phyloP scores from a whole-genome alignment of 2,329 filamentous ascomycete species.

The Shiraia bambusicola region DNA sequence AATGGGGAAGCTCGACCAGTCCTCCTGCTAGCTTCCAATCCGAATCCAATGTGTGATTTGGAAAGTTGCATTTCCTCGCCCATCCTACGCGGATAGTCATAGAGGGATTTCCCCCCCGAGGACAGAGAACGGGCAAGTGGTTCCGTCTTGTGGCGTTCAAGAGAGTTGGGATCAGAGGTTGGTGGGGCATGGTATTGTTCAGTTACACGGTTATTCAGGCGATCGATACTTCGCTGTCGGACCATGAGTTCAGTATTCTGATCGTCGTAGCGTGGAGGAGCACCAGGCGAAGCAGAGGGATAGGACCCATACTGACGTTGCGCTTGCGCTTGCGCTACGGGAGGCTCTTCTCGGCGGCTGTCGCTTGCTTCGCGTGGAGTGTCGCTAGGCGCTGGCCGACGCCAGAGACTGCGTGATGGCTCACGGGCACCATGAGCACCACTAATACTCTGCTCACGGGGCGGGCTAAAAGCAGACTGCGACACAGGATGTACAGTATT shows the following conservation, averaged over 20 bases:
- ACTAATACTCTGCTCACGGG: constrained; percentile 29
- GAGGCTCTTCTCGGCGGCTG: constrained; percentile 33
- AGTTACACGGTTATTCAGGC: constrained; percentile 35
- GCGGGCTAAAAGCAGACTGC: constrained; percentile 43
- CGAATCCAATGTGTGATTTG: constrained; percentile 71
- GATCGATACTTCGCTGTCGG: constrained; percentile 37
- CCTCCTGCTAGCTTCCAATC: constrained; percentile 72
- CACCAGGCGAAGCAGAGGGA: constrained; percentile 23
- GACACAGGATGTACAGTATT: constrained; percentile 44
- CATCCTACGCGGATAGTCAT: constrained; percentile 44
- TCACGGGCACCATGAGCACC: constrained; percentile 17
- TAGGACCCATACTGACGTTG: constrained; percentile 39
- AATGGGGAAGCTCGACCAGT: constrained; percentile 83
- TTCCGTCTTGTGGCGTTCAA: constrained; percentile 38
- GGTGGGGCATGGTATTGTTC: constrained; percentile 44
- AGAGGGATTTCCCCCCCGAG: constrained; percentile 35
- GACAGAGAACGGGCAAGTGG: constrained; percentile 38
- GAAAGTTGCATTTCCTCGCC: constrained; percentile 61
- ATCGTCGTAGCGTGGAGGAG: constrained; percentile 24
- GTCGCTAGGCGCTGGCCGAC: constrained; percentile 29
- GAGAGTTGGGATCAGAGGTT: constrained; percentile 41
- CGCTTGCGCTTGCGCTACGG: constrained; percentile 27
- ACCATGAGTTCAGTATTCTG: constrained; percentile 33
- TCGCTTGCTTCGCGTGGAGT: constrained; percentile 30
- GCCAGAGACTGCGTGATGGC: constrained; percentile 34